Base-by-base conservation (phyloP, 2,329 filamentous ascomycete species). In the Leptographium lundbergii region DNA sequence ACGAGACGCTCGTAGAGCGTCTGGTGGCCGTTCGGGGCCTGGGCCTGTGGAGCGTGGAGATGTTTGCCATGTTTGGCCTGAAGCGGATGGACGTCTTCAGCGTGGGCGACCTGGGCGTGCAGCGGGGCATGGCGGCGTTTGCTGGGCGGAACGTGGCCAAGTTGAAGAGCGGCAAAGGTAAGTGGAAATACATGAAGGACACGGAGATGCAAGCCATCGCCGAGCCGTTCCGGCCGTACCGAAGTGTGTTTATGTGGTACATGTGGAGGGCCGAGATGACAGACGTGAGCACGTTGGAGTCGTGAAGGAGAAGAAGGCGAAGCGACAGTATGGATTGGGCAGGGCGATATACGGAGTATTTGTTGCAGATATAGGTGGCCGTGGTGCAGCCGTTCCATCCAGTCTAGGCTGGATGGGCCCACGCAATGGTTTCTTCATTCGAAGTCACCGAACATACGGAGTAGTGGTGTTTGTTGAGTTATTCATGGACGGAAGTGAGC, bases 161-260 rank as follows among this genome's bases (percentile, higher is more conserved):
- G 73, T 74, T 96, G 61, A 96, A 95, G 74, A 85, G 84, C 29
- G 86, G 89, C 52, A 97, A 97, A 27, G 57, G 45, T 24, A 97
- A 97, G 75, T 97, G 91, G 87, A 97, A 97, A 76, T 99, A 97
- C 71, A 96, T 97, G 91, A 81, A 80, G 42, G 94, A 97, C 74
- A 81, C 84, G 69, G 94, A 97, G 61, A 97, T 99, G 94, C 70
- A 87, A 61, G 88, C 91, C 64, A 78, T 89, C 63, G 85, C 89
- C 14, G 87, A 86, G 60, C 83, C 78, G 68, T 99, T 95, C 71
- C 80, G 81, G 60, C 94, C 92, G 4, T 97, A 95, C 72, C 86
- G 91, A 68, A 94, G 87, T 66, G 70, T 96, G 51, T 96, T 96
- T 68, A 96, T 96, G 91, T 96, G 91, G 91, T 95, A 95, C 70